Base-by-base conservation (phyloP, 2,329 filamentous ascomycete genomes). In the Trichoderma sp. region DNA sequence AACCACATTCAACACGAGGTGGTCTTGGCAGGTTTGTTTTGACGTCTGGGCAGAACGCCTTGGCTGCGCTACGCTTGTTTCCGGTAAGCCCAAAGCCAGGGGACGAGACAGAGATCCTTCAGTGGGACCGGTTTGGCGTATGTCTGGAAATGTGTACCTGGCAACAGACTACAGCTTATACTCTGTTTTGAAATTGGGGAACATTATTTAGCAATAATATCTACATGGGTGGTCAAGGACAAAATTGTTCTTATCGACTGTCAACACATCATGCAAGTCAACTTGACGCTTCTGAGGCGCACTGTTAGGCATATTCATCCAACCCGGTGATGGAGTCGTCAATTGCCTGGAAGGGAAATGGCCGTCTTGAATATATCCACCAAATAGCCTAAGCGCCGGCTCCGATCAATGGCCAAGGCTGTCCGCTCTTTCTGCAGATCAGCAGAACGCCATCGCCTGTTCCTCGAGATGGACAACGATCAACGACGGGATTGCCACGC, bases 31-130 rank as follows among this genome's bases (percentile, higher is more conserved):
- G n/a, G n/a, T 43, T 32, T 16, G 28, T 21, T 24, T 52, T 55
- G 18, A 14, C 24, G 10, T 37, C 5, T 34, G 13, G n/a, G 28
- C 26, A 46, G 37, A 30, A 34, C n/a, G 56, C 11, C 32, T 56
- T 34, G 10, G 63, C 11, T 49, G 21, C 54, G 52, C 30, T 43
- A 43, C 7, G 10, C 7, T 6, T 10, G 39, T n/a, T 59, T 39
- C 28, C 16, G n/a, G 54, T 59, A 66, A 66, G 63, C 54, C n/a
- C 26, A 59, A 58, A 43, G 54, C 39, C 46, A 24, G 24, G 16
- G 34, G 52, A 46, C 56, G 61, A 56, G 61, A 65, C 37, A n/a
- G 21, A 59, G 54, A 51, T 66, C 54, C 63, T 51, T 58, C 6
- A 3, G 52, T 4, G 34, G 8, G 52, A 58, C 16, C 37, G 8